Base-by-base conservation (phyloP, 2,329 filamentous ascomycete species). In the Lanzia echinophila region DNA sequence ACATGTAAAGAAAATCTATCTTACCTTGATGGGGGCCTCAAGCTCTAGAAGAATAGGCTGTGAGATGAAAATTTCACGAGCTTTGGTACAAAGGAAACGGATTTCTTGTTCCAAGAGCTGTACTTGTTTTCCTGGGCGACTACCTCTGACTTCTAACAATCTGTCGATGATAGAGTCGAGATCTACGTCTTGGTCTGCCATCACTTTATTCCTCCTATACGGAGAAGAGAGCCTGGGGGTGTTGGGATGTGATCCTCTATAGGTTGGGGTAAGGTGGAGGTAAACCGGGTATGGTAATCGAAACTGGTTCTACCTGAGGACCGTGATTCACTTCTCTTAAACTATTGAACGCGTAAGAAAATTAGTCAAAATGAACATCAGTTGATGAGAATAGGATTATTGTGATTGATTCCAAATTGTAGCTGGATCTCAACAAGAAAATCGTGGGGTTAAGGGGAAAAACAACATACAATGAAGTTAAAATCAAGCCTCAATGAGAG, bases 121-220 rank as follows among this genome's bases (percentile, higher is more conserved):
- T 53, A 99, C 94, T 76, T 97, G 94, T 79, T 99, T 99, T 68
- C 94, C 94, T 55, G 94, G 94, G 70, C 94, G 86, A 81, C 91
- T 96, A 71, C 92, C 94, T 75, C 94, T 87, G 71, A 97, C 94
- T 77, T 99, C 94, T 70, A 97, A 81, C 69, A 99, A 83, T 74
- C 94, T 85, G 75, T 97, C 92, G 79, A 99, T 97, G 84, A 97
- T 96, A 69, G 91, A 96, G 76, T 99, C 94, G 77, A 99, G 82
- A 78, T 97, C 92, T 76, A 97, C 89, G 76, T 97, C 92, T 76
- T 90, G 81, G 74, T 88, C 85, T 72, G 84, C 84, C 85, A 88
- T 88, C 70, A 71, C 65, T 65, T 63, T 62, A 60, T 54, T 63
- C 66, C 67, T 65, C 65, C 62, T 55, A 51, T 62, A 56, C 19